Percentiles rank a stretch among this genome's conserved stretches.
These are phyloP conservation scores for Lactarius vividus DNA, from an alignment of 768 basidiomycete genomes.

Conservation along the genomic window DNA sequence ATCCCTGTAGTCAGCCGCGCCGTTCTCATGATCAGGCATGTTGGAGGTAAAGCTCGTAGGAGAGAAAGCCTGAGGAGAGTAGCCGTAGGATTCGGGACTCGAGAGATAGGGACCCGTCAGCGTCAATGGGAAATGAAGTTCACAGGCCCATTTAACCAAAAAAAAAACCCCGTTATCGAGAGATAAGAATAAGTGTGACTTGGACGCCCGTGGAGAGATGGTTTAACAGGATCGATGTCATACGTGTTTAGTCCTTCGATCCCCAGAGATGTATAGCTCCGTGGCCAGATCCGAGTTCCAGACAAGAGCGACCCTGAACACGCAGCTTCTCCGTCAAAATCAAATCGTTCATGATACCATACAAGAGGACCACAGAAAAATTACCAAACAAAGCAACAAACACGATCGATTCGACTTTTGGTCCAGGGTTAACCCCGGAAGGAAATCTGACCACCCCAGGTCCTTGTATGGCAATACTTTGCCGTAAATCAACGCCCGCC, in stretches of 20 bases:
- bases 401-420: no score
- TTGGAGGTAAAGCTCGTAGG: not conserved
- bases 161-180: not conserved
- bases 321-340: not conserved
- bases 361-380: no score
- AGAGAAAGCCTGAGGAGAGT: not conserved
- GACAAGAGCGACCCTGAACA: not conserved
- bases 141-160: not conserved
- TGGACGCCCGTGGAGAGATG: not conserved
- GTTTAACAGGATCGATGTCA: not conserved
- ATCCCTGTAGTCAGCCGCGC: not conserved
- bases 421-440: not conserved
- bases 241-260: not conserved
- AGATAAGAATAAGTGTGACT: not conserved
- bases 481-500: conserved; percentile 40
- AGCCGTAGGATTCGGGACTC: not conserved
- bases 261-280: not conserved
- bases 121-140: not conserved
- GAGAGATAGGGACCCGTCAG: not conserved
- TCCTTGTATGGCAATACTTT: not conserved
- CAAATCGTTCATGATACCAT: not conserved
- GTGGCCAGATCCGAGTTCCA: not conserved
- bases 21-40: conserved; percentile 15
- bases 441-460: not conserved
- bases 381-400: no score